Base-by-base conservation (phyloP, 2,329 filamentous ascomycete genomes). In the Akanthomyces lecanii region DNA sequence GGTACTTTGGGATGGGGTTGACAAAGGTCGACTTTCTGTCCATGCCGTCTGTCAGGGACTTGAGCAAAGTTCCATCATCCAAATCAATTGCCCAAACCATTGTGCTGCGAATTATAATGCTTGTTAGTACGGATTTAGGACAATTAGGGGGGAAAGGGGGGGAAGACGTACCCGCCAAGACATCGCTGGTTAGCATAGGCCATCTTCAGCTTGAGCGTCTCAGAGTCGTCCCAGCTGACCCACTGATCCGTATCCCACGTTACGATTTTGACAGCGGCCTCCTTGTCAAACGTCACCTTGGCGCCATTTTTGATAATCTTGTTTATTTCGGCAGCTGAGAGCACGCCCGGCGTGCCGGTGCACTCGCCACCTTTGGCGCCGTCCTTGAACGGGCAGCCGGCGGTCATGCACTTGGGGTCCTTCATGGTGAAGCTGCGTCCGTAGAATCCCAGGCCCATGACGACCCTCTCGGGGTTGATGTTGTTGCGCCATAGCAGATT, bases 401-500 rank as follows among this genome's bases (percentile, higher is more conserved):
- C 70, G 10, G 38, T 62, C 30, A 47, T 57, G 53, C 70, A 72
- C 3, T 18, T 40, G 3, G 68, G 36, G 10, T 65, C 63, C 0
- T 63, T 28, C 1, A 65, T 38, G 10, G 64, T 66, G 36, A 66
- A 68, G 3, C 48, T 45, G 1, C 70, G 67, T 0, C 77, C 78
- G 63, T 83, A 83, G 57, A 79, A 81, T 3, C 69, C 77, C 4
- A 77, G 42, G 1, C 81, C 81, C 1, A 84, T 61, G 7, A 69
- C 70, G 10, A 85, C 71, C 42, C 80, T 77, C 0, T 64, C 53
- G 0, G 81, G 75, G 2, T 71, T 63, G 21, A 85, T 71, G 36
- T 76, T 67, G 38, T 74, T 77, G 5, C 78, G 72, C 79, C 81
- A 83, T 3, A 85, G 68, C 0, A 83, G 75, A 1, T 81, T 73